These are phyloP conservation scores for Coriaria nepalensis DNA, from an alignment of 306 rosid genomes.

Conservation along the genomic window DNA sequence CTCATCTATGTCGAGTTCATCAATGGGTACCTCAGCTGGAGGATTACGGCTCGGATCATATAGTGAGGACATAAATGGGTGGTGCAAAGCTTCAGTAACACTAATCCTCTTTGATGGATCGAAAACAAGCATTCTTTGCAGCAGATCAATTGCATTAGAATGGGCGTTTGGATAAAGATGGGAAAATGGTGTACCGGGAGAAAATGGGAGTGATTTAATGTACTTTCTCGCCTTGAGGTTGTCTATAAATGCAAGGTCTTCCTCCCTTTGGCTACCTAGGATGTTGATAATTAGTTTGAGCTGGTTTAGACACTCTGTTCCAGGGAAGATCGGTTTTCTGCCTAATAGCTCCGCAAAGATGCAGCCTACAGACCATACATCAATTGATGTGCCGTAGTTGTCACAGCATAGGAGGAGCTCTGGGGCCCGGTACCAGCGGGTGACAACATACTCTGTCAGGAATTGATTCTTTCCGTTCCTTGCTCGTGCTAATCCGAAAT, in stretches of 20 bases:
- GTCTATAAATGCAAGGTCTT: constrained; percentile 74
- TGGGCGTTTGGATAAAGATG: constrained; percentile 62
- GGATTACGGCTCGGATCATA: constrained; percentile 67
- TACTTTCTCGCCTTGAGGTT: constrained; percentile 67
- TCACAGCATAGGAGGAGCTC: constrained; percentile 92
- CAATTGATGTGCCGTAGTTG: constrained; percentile 78
- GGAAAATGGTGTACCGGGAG: constrained; percentile 51
- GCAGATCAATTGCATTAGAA: constrained; percentile 70
- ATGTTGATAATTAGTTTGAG: constrained; percentile 65
- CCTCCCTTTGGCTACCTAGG: constrained; percentile 91
- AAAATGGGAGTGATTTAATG: constrained; percentile 49
- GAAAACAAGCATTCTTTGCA: constrained; percentile 83
- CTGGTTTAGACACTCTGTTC: constrained; percentile 85
- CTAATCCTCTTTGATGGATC: constrained; percentile 90
- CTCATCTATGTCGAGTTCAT: constrained; percentile 86
- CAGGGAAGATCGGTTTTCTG: constrained; percentile 74
- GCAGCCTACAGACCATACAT: constrained; percentile 96
- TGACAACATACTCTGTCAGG: constrained; percentile 94
- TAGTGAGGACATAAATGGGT: constrained; percentile 76
- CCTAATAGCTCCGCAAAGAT: constrained; percentile 90
- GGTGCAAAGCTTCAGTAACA: constrained; percentile 72
- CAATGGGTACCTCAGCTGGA: constrained; percentile 69
- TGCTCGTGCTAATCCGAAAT: constrained; percentile 86
- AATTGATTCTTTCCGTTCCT: constrained; percentile 69
- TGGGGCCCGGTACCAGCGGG: constrained; percentile 96